Evolutionary conservation across 140 eudicot genomes (phyloP).

Genomic region (Bidens hawaiensis): DNA sequence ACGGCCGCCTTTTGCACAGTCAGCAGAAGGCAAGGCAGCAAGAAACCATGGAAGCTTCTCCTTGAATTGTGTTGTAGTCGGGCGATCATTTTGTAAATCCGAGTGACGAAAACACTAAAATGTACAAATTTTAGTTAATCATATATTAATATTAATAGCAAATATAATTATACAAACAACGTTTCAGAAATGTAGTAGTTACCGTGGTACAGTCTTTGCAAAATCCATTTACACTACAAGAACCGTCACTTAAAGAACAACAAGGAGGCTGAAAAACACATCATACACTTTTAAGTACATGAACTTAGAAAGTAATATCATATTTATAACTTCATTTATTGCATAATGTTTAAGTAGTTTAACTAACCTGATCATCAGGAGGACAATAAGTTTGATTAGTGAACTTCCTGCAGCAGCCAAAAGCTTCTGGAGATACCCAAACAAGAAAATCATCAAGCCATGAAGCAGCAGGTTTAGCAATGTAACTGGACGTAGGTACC

Average conservation of each 20-base stretch:
- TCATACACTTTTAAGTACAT: slow-evolving; percentile 3
- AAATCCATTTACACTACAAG: slow-evolving; percentile 50
- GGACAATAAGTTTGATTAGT: slow-evolving; percentile 86
- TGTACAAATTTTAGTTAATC: slow-evolving; percentile 17
- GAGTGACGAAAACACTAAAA: slow-evolving; percentile 94
- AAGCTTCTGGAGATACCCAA: slow-evolving; percentile 99
- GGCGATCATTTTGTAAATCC: slow-evolving; percentile 80
- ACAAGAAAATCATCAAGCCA: slow-evolving; percentile 99
- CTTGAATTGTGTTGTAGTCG: slow-evolving; percentile 77
- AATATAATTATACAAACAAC: background rate
- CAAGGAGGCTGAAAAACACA: slow-evolving; percentile 92
- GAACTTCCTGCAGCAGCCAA: slow-evolving; percentile 98
- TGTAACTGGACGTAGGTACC: slow-evolving; percentile 76
- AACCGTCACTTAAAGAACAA: slow-evolving; percentile 57
- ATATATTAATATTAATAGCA: too few relatives aligned
- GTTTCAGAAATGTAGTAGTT: slow-evolving; percentile 17
- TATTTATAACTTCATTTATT: background rate
- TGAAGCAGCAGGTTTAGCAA: slow-evolving; percentile 99
- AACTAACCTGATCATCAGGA: slow-evolving; percentile 99
- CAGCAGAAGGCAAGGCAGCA: slow-evolving; percentile 80
- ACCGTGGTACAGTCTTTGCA: slow-evolving; percentile 99
- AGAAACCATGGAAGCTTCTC: slow-evolving; percentile 99
- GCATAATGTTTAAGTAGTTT: background rate
- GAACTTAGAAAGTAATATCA: background rate
- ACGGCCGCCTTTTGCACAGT: slow-evolving; percentile 99